phyloP scores from a whole-genome alignment of 2,329 filamentous ascomycete species.

The Esteya vermicola region DNA sequence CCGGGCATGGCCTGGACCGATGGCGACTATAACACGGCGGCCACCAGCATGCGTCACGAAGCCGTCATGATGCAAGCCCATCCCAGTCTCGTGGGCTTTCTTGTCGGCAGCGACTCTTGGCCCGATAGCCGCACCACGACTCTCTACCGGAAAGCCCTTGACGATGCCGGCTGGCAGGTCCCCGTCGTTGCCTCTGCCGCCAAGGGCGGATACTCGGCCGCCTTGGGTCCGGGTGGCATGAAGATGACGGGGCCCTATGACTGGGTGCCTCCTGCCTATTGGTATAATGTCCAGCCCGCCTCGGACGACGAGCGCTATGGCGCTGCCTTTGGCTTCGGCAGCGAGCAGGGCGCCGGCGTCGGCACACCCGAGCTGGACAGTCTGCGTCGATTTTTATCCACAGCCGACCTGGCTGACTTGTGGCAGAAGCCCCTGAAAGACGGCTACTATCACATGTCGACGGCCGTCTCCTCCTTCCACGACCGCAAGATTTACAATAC shows the following conservation, averaged over 20 bases:
- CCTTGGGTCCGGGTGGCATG: conserved; percentile 42
- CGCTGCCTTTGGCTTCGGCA: conserved; percentile 48
- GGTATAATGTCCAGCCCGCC: conserved; percentile 32
- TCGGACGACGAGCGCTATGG: conserved; percentile 25
- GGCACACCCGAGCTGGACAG: conserved; percentile 44
- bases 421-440: conserved; percentile 41
- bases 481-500: conserved; percentile 42
- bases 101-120: conserved; percentile 51
- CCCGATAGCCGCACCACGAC: conserved; percentile 40
- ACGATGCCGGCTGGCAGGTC: conserved; percentile 36
- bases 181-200: conserved; percentile 44
- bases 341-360: conserved; percentile 46
- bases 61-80: conserved; percentile 44
- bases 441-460: conserved; percentile 45
- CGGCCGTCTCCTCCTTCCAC: conserved; percentile 37
- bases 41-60: conserved; percentile 43
- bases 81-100: conserved; percentile 41
- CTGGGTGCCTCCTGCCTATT: conserved; percentile 52
- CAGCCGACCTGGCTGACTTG: conserved; percentile 35
- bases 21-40: conserved; percentile 39
- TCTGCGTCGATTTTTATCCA: conserved; percentile 36
- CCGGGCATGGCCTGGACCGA: conserved; percentile 29
- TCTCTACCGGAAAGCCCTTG: conserved; percentile 36
- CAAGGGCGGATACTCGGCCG: conserved; percentile 35
- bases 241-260: conserved; percentile 56